Percentiles rank a stretch among this genome's conserved stretches.
Conservation (phyloP, 108 stramenopile species). For the Mayamaea pseudoterrestris region DNA sequence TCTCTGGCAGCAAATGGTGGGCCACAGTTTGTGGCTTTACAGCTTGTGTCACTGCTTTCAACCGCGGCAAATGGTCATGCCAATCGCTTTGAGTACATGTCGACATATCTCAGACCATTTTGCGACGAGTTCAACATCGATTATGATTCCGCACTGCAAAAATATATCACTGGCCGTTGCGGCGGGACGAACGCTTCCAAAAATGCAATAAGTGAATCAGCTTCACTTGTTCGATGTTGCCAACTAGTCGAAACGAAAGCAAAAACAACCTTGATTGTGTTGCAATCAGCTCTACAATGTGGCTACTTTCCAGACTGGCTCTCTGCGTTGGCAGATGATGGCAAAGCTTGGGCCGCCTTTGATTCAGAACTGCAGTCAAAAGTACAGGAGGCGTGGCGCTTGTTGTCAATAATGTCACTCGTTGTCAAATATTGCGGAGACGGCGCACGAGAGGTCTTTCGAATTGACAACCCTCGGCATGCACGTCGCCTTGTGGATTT, state of each 20-base stretch:
- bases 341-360: constrained; percentile 51
- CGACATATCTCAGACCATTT: constrained; percentile 31
- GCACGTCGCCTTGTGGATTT: constrained; percentile 47
- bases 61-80: constrained; percentile 5
- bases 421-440: constrained; percentile 70
- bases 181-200: constrained; percentile 34
- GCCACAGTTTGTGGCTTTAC: constrained; percentile 35
- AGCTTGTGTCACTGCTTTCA: constrained; percentile 37
- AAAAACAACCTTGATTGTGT: constrained; percentile 41
- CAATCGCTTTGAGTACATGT: constrained; percentile 8
- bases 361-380: constrained; percentile 51
- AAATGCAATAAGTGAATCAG: constrained; percentile 21
- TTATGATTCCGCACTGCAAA: constrained; percentile 43
- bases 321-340: constrained; percentile 38
- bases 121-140: constrained; percentile 24
- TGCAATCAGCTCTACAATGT: constrained; percentile 60
- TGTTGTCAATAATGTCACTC: constrained; percentile 57
- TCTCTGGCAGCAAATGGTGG: constrained; percentile 42
- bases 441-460: constrained; percentile 65
- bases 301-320: constrained; percentile 46
- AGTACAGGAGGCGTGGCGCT: constrained; percentile 60
- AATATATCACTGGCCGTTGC: constrained; percentile 40
- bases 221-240: constrained; percentile 53
- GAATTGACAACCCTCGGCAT: constrained; percentile 67
- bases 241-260: constrained; percentile 33